Evolutionary conservation across 2,329 filamentous ascomycete species (phyloP).

Genomic region (Colletotrichum sp.): DNA sequence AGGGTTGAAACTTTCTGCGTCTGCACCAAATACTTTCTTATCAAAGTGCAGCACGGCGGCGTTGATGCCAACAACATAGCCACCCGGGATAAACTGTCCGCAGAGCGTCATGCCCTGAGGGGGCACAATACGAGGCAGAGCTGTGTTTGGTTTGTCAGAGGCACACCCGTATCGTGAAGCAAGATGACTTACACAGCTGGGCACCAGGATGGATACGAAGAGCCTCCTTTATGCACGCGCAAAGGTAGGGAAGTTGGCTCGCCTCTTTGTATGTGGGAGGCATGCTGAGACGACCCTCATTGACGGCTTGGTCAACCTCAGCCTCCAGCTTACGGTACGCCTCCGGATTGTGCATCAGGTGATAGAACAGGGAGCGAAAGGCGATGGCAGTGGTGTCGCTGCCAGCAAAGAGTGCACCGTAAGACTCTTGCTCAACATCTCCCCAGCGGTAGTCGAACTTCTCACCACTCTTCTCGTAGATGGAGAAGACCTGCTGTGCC

Average conservation of each 20-base stretch:
- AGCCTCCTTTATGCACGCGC: slow-evolving; percentile 53
- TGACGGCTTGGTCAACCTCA: slow-evolving; percentile 31
- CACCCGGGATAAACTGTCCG: neutral
- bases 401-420: slow-evolving; percentile 34
- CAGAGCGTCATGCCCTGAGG: neutral
- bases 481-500: neutral
- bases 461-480: neutral
- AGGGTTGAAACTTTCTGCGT: neutral
- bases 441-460: neutral
- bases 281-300: neutral
- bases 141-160: neutral
- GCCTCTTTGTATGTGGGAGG: slow-evolving; percentile 21
- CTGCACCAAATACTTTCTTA: neutral
- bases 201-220: slow-evolving; percentile 50
- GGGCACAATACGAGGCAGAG: neutral
- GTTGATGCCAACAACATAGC: neutral
- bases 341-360: slow-evolving; percentile 36
- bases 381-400: slow-evolving; percentile 40
- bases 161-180: neutral
- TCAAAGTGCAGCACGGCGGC: neutral
- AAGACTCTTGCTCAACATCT: neutral
- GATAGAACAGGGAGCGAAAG: slow-evolving; percentile 40
- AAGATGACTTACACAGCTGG: neutral
- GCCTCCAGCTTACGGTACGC: slow-evolving; percentile 29
- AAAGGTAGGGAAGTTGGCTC: slow-evolving; percentile 35